Conservation (phyloP, 495 filamentous ascomycete genomes). For the Podospora pseudoanserina region DNA sequence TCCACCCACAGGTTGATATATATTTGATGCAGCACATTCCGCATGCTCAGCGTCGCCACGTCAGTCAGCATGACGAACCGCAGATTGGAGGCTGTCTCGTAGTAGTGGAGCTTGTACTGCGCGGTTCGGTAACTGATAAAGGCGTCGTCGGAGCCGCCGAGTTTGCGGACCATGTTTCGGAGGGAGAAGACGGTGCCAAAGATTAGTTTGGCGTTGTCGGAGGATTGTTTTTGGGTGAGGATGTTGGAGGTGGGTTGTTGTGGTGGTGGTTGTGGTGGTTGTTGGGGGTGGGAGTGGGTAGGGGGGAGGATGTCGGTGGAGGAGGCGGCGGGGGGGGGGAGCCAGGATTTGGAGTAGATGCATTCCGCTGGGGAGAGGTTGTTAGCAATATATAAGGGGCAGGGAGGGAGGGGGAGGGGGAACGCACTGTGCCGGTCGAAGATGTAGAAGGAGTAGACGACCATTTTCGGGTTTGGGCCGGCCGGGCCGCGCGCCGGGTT, state of each 20-base stretch:
- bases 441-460: constrained; percentile 96
- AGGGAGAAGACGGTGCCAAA: constrained; percentile 96
- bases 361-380: constrained; percentile 65
- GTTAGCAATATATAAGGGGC: neutral
- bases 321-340: constrained; percentile 27
- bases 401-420: neutral
- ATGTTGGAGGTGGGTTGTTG: constrained; percentile 16
- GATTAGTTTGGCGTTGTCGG: constrained; percentile 93
- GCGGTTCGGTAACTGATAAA: constrained; percentile 87
- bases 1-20: constrained; percentile 97
- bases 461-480: constrained; percentile 46
- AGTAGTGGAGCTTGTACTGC: constrained; percentile 98
- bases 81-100: constrained; percentile 91
- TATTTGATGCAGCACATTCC: constrained; percentile 92
- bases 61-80: constrained; percentile 98
- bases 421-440: constrained; percentile 92
- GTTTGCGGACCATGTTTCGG: constrained; percentile 93
- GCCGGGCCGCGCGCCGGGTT: constrained; percentile 19
- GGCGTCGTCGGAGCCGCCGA: constrained; percentile 86
- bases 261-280: constrained; percentile 23
- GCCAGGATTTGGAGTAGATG: constrained; percentile 78
- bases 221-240: constrained; percentile 42
- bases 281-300: constrained; percentile 22
- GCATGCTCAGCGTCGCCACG: constrained; percentile 80
- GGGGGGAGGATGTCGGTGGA: constrained; percentile 25